Conservation (phyloP, 73 alveolate species). For the Paramecium caudatum region DNA sequence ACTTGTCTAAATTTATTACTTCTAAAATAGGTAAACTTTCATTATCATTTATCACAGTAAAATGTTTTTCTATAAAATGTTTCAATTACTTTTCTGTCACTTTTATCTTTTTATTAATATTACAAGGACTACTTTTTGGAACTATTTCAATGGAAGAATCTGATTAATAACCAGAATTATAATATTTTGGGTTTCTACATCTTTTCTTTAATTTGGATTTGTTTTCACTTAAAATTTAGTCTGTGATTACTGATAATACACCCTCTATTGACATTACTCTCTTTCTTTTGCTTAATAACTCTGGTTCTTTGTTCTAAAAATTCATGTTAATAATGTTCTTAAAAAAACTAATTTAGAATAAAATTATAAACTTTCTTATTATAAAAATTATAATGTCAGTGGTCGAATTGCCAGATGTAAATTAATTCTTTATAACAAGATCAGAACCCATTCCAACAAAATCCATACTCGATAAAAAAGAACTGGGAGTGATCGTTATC, state of each 20-base stretch:
- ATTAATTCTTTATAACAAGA: background rate
- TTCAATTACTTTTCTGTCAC: background rate
- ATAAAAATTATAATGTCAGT: constrained; percentile 55
- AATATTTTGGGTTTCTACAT: background rate
- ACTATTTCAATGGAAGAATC: constrained; percentile 26
- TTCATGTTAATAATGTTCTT: too few species aligned
- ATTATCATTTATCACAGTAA: constrained; percentile 1
- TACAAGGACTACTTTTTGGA: background rate
- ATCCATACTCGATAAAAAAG: background rate
- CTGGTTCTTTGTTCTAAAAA: too few species aligned
- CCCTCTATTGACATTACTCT: constrained; percentile 67
- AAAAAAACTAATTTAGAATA: too few species aligned
- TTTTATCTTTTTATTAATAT: background rate
- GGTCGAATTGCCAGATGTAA: constrained; percentile 66
- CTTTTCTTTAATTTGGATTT: background rate
- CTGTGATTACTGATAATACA: constrained; percentile 25
- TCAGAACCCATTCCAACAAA: constrained; percentile 19
- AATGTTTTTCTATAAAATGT: background rate
- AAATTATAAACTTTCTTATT: too few species aligned
- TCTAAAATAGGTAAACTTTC: too few species aligned
- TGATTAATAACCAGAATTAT: background rate
- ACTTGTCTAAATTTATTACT: too few species aligned
- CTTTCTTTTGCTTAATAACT: too few species aligned
- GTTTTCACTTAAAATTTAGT: background rate
- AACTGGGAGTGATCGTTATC: background rate